Percentiles rank a stretch among this genome's conserved stretches.
These are phyloP conservation scores for Talaromyces proteolyticus DNA, from an alignment of 495 filamentous ascomycete species.

Conservation along the genomic window DNA sequence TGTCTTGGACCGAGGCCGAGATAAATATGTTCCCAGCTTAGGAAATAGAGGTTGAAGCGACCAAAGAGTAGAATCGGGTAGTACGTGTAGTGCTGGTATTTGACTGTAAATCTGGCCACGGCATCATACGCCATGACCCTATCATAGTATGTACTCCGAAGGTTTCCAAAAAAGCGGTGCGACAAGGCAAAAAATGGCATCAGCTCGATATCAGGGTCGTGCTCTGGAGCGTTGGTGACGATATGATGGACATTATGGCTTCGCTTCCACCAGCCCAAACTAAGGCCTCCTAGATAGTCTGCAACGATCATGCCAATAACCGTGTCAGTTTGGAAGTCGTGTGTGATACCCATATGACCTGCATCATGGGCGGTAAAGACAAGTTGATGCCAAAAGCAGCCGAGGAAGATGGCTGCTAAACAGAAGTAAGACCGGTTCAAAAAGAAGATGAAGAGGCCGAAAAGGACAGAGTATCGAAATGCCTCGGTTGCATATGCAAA, in stretches of 20 bases:
- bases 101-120: conserved; percentile 63
- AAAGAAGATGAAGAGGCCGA: conserved; percentile 53
- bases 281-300: conserved; percentile 83
- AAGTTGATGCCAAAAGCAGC: conserved; percentile 90
- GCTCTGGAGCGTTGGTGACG: conserved; percentile 92
- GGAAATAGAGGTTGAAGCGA: conserved; percentile 82
- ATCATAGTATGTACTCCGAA: conserved; percentile 87
- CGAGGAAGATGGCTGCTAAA: conserved; percentile 68
- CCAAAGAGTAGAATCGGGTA: conserved; percentile 78
- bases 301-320: conserved; percentile 87
- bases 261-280: conserved; percentile 92
- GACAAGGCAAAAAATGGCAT: conserved; percentile 93
- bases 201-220: conserved; percentile 96
- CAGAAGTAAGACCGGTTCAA: conserved; percentile 69
- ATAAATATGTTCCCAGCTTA: conserved; percentile 80
- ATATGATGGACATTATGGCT: conserved; percentile 99
- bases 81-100: conserved; percentile 77
- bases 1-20: conserved; percentile 68
- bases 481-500: conserved; percentile 70
- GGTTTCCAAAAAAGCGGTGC: conserved; percentile 70
- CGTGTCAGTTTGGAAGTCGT: conserved; percentile 74
- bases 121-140: conserved; percentile 79
- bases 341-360: conserved; percentile 96
- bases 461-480: conserved; percentile 68
- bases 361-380: conserved; percentile 96